These are phyloP conservation scores for Isochrysis galbana DNA, from an alignment of 78 protist species.

Conservation along the genomic window DNA sequence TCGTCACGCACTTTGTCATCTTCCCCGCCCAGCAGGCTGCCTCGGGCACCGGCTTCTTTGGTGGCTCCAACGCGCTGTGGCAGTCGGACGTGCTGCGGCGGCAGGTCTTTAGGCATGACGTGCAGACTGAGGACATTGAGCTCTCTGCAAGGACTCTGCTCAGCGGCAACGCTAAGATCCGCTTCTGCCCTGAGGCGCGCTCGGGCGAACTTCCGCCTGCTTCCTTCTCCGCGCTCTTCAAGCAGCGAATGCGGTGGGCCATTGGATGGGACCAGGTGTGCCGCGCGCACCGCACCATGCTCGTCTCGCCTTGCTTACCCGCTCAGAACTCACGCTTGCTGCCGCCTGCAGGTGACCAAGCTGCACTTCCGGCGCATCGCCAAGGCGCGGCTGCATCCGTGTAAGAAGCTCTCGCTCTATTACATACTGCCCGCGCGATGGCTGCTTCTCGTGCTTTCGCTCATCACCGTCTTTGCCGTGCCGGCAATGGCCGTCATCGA, in stretches of 20 bases:
- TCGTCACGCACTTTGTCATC: conserved; percentile 7
- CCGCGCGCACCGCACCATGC: neutral
- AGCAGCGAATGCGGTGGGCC: conserved; percentile 28
- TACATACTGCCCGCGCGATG: neutral
- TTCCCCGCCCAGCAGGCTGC: neutral
- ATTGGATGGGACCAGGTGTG: conserved; percentile 35
- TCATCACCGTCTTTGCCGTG: neutral
- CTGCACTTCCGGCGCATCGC: neutral
- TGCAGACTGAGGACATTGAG: conserved; percentile 22
- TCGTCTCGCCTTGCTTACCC: neutral
- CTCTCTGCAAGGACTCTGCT: neutral
- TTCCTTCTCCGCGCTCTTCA: neutral
- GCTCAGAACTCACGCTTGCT: no score
- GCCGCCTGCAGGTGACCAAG: neutral
- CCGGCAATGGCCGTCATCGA: neutral
- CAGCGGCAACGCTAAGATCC: neutral
- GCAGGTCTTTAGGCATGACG: neutral
- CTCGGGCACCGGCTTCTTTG: neutral
- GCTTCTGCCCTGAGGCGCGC: conserved; percentile 27
- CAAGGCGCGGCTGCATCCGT: no score
- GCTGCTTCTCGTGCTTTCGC: neutral
- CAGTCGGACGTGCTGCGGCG: neutral
- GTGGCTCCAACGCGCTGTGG: conserved; percentile 27
- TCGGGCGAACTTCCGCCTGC: conserved; percentile 31
- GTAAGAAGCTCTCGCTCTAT: neutral